Evolutionary conservation across 257 asterid genomes (phyloP).

Genomic region (Przewalskia tangutica): DNA sequence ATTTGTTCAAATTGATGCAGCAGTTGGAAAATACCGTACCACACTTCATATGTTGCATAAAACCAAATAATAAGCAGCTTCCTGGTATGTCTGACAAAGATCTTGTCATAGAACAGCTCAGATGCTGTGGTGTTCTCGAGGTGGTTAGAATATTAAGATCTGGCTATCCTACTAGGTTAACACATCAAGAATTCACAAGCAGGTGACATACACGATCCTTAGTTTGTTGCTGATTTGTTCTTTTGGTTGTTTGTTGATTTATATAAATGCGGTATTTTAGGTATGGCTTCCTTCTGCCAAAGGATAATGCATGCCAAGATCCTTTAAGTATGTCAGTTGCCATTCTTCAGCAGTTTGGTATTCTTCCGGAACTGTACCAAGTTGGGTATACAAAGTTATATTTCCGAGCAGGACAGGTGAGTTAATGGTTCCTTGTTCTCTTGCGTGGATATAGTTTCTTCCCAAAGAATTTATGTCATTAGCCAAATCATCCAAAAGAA

Average conservation of each 20-base stretch:
- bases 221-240: constrained; percentile 2
- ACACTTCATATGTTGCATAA: constrained; percentile 79
- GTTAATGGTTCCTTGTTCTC: constrained; percentile 2
- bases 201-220: constrained; percentile 34
- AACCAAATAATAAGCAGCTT: constrained; percentile 63
- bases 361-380: constrained; percentile 76
- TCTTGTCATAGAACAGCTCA: constrained; percentile 64
- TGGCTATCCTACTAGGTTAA: constrained; percentile 74
- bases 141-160: constrained; percentile 60
- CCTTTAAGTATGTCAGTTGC: constrained; percentile 69
- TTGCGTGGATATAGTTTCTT: not conserved
- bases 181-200: constrained; percentile 74
- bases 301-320: constrained; percentile 42
- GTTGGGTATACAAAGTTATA: constrained; percentile 78
- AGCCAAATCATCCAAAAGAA: not conserved
- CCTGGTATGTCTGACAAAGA: constrained; percentile 64
- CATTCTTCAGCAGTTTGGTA: constrained; percentile 57
- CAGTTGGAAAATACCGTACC: constrained; percentile 75
- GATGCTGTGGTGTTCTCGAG: constrained; percentile 65
- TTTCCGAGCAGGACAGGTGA: constrained; percentile 80
- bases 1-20: constrained; percentile 64
- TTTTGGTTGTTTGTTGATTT: constrained; percentile 4
- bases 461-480: not conserved
- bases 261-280: constrained; percentile 34
- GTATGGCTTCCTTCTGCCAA: constrained; percentile 54